Evolutionary conservation across 176 grass and related monocot species (phyloP).

Genomic region (Calamus simplicifolius): DNA sequence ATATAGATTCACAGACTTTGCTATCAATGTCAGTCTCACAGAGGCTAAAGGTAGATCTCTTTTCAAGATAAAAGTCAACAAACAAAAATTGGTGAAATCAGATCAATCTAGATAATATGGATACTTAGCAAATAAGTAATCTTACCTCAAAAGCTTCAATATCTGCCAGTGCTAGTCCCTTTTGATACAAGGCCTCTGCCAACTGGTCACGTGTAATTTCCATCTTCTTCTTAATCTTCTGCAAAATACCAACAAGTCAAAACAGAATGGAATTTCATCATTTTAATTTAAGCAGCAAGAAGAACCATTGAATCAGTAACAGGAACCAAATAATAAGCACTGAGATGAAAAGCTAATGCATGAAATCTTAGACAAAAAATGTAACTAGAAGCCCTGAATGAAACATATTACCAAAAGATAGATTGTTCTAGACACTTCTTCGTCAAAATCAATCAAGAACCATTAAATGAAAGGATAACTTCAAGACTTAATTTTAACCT

Average conservation of each 20-base stretch:
- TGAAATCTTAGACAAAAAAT: no score
- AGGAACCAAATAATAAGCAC: not conserved
- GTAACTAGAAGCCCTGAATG: no score
- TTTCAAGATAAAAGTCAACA: not conserved
- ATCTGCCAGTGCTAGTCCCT: slow-evolving; percentile 79
- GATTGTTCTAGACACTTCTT: no score
- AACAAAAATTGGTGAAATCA: not conserved
- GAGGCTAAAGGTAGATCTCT: no score
- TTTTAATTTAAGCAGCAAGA: not conserved
- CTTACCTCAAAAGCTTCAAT: slow-evolving; percentile 59
- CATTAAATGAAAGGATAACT: not conserved
- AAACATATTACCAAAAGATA: no score
- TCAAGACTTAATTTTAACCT: slow-evolving; percentile 45
- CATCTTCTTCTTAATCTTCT: slow-evolving; percentile 90
- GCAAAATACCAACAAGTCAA: slow-evolving; percentile 8
- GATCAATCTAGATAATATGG: not conserved
- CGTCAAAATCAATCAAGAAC: no score
- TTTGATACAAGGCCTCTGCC: slow-evolving; percentile 86
- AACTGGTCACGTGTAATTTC: slow-evolving; percentile 71
- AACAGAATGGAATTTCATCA: slow-evolving; percentile 11
- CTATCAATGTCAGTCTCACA: no score
- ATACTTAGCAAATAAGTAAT: slow-evolving; percentile 16
- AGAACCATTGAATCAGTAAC: slow-evolving; percentile 4
- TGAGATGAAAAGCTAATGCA: no score
- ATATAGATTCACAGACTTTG: no score